phyloP scores from a whole-genome alignment of 192 early-diverging fungal genomes.

The Funneliformis geosporum region DNA sequence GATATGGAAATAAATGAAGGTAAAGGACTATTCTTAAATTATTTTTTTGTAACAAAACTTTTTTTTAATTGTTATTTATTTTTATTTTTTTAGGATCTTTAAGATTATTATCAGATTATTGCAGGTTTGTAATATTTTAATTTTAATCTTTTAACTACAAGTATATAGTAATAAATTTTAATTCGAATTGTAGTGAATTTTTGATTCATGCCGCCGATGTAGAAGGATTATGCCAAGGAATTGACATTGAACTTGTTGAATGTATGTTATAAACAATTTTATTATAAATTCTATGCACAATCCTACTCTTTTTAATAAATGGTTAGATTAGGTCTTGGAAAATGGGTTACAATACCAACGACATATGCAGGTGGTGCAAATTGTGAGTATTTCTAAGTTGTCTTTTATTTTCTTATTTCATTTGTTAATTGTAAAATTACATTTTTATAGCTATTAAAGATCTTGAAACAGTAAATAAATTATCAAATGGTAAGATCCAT shows the following conservation, averaged over 20 bases:
- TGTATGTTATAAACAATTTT: conserved; percentile 42
- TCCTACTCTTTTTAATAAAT: not conserved
- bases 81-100: conserved; percentile 49
- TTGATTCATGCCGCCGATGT: conserved; percentile 98
- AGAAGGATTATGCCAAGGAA: conserved; percentile 93
- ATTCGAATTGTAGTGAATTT: conserved; percentile 79
- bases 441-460: conserved; percentile 58
- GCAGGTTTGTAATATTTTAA: conserved; percentile 48
- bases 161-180: not conserved
- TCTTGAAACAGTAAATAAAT: conserved; percentile 71
- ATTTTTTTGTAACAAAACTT: conserved; percentile 26
- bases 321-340: conserved; percentile 58
- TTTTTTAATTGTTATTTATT: too few species aligned
- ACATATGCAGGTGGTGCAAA: conserved; percentile 95
- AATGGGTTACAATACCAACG: conserved; percentile 84
- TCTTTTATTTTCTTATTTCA: not conserved
- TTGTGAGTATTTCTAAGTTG: conserved; percentile 44
- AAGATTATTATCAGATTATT: conserved; percentile 56
- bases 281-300: not conserved
- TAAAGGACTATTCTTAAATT: conserved; percentile 42
- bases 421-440: not conserved
- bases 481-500: conserved; percentile 86
- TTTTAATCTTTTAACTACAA: not conserved
- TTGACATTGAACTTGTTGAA: conserved; percentile 85
- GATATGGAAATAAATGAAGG: conserved; percentile 80